phyloP scores from a whole-genome alignment of 208 protist species.

The Tritrichomonas foetus region DNA sequence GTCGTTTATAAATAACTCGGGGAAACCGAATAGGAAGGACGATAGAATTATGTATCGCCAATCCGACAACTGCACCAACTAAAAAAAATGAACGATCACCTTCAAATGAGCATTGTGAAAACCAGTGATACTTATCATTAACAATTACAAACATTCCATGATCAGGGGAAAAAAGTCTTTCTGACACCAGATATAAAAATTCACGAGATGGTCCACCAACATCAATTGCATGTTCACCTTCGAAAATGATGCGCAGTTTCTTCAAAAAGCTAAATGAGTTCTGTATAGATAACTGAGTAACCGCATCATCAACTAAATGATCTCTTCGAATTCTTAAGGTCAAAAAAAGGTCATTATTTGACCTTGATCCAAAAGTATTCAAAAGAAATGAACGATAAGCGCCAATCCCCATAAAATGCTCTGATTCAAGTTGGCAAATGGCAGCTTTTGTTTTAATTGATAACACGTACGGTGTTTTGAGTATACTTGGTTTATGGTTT shows the following conservation, averaged over 20 bases:
- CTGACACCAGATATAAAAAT: slow-evolving; percentile 83
- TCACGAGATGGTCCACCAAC: slow-evolving; percentile 83
- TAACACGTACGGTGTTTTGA: neutral
- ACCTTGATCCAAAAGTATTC: neutral
- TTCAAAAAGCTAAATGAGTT: slow-evolving; percentile 64
- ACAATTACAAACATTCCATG: slow-evolving; percentile 77
- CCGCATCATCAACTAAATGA: slow-evolving; percentile 40
- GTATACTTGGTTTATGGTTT: neutral
- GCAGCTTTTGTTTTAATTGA: neutral
- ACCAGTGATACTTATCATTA: slow-evolving; percentile 68
- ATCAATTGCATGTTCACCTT: slow-evolving; percentile 80
- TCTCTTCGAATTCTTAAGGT: neutral
- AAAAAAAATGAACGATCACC: neutral
- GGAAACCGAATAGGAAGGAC: slow-evolving; percentile 83
- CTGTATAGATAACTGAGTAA: neutral
- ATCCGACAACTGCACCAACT: slow-evolving; percentile 61
- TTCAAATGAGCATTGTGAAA: slow-evolving; percentile 65
- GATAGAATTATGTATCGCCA: slow-evolving; percentile 82
- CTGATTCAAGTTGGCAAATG: neutral
- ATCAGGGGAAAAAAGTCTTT: slow-evolving; percentile 74
- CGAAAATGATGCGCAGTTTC: slow-evolving; percentile 72
- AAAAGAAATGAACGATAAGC: neutral
- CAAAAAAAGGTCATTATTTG: neutral
- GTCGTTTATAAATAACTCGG: slow-evolving; percentile 45
- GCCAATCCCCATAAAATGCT: neutral